Evolutionary conservation across 148 eudicot species (phyloP).

Genomic region (Vaccinium macrocarpon): DNA sequence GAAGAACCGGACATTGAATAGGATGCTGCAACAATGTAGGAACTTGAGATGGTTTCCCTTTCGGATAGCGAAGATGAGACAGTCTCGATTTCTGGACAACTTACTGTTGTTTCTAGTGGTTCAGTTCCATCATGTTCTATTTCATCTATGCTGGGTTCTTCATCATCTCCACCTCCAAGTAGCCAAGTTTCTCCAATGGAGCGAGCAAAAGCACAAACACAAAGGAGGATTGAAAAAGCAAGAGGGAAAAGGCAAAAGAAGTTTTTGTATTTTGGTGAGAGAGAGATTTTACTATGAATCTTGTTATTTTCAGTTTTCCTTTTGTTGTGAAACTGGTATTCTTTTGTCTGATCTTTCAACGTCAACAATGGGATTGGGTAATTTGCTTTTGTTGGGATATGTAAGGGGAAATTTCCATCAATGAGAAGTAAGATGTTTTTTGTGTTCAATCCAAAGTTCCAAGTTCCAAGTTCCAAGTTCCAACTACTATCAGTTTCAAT

Average conservation of each 20-base stretch:
- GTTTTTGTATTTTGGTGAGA: neutral
- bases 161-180: neutral
- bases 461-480: too few relatives aligned
- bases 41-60: neutral
- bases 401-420: neutral
- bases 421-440: neutral
- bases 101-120: neutral
- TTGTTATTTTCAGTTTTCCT: too few relatives aligned
- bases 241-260: neutral
- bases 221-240: neutral
- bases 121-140: neutral
- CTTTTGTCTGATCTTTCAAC: neutral
- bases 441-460: neutral
- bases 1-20: neutral
- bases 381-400: neutral
- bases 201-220: neutral
- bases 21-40: neutral
- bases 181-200: neutral
- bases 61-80: neutral
- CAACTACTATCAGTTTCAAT: neutral
- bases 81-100: neutral
- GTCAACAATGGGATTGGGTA: neutral
- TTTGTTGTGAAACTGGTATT: neutral
- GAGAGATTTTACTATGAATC: neutral
- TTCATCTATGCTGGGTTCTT: neutral